These are phyloP conservation scores for Ormosia emarginata DNA, from an alignment of 306 rosid species.

Conservation along the genomic window DNA sequence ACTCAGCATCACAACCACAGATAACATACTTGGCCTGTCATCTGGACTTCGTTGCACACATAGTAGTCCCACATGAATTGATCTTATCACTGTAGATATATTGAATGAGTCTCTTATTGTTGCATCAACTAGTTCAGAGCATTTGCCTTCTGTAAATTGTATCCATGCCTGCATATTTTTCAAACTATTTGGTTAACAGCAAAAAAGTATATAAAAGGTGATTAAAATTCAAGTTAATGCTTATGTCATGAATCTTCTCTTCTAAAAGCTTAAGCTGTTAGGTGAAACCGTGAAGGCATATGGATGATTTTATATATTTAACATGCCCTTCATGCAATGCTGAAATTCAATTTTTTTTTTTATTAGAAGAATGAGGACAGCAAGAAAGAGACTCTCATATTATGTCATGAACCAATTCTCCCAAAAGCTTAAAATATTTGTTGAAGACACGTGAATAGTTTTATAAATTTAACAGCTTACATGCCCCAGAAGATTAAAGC, in stretches of 20 bases:
- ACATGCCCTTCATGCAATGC: no score
- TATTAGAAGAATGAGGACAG: no score
- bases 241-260: no score
- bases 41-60: constrained; percentile 10
- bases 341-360: no score
- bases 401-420: no score
- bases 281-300: no score
- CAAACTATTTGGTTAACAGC: no score
- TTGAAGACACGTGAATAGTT: no score
- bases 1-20: constrained; percentile 24
- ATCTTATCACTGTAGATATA: not conserved
- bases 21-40: not conserved
- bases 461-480: not conserved
- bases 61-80: constrained; percentile 7
- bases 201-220: not conserved
- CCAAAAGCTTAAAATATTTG: no score
- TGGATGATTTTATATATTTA: no score
- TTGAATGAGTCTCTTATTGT: not conserved
- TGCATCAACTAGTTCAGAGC: constrained; percentile 29
- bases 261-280: no score
- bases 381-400: no score
- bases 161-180: constrained; percentile 3
- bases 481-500: constrained; percentile 15
- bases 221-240: not conserved
- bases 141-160: not conserved